Base-by-base conservation (phyloP, 768 basidiomycete species). In the Mycena kentingensis region DNA sequence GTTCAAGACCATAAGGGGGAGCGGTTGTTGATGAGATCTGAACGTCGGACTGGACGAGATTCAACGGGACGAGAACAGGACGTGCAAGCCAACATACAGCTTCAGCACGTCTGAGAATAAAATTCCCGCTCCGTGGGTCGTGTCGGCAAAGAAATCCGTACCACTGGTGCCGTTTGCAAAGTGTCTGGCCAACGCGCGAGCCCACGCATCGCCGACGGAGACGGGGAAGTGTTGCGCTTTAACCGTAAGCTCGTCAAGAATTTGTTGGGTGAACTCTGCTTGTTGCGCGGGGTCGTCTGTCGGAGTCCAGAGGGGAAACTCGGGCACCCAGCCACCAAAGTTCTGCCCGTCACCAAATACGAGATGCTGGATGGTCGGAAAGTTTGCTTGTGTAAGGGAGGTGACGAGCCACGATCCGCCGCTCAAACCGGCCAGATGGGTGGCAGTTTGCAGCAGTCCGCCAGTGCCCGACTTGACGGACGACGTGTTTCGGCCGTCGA, bases 381-480 rank as follows among this genome's bases (percentile, higher is more conserved):
- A 71, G 62, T 73, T 69, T 51, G 73, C 70, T 46, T 77, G 70
- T 1, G 64, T 64, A 32, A 78, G 68, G 3, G 75, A 77, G 13
- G 72, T 71, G 27, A 72, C 26, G 4, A 74, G 41, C 73, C 73
- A 74, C 0, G 70, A 65, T 2, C 72, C 72, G 2, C 78, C 77
- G 0, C 77, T 78, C 18, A 84, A 65, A 1, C 81, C 84, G 2
- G 80, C 49, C 18, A 80, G 63, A 61, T 84, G 83, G 1, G 73
- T 73, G 4, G 80, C 70, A 3, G 77, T 43, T 49, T 83, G 83
- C 27, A 82, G 66, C 21, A 83, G 68, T 0, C 80, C 81, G 0
- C 80, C 81, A 0, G 68, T 65, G 1, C 79, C 81, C 0, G 66
- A 71, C 2, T 55, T 58, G 15, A 66, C 72, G 3, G 76, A 67